These are phyloP conservation scores for Suillus subluteus DNA, from an alignment of 768 basidiomycete genomes.

Conservation along the genomic window DNA sequence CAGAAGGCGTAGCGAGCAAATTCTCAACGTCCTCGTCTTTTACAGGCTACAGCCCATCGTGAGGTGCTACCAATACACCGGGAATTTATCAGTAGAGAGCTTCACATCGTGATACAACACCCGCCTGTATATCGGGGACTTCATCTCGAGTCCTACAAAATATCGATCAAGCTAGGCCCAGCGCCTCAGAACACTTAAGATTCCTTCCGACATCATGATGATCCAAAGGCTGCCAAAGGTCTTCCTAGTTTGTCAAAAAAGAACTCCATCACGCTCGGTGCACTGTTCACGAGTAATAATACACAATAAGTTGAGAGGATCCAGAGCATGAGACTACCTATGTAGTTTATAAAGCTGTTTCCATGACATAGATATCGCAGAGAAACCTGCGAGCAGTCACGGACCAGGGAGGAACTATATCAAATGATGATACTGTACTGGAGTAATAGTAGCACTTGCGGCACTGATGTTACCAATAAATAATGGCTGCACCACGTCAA, in stretches of 20 bases:
- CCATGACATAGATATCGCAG: background rate
- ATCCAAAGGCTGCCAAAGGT: background rate
- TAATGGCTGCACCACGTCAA: background rate
- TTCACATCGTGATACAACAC: background rate
- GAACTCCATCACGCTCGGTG: background rate
- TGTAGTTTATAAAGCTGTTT: background rate
- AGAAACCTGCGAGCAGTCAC: too few relatives aligned
- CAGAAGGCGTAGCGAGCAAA: background rate
- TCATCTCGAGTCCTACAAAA: background rate
- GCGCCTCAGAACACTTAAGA: background rate
- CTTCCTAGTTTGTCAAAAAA: background rate
- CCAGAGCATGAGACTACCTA: background rate
- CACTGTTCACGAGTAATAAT: background rate
- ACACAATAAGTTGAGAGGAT: background rate
- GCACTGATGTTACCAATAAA: too few relatives aligned
- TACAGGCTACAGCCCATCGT: background rate
- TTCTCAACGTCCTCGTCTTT: background rate
- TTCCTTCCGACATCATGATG: background rate
- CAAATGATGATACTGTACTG: too few relatives aligned
- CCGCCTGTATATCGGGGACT: background rate
- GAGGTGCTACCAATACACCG: background rate
- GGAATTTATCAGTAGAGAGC: background rate
- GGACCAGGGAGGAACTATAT: too few relatives aligned
- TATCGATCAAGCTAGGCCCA: background rate
- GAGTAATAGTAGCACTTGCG: too few relatives aligned